Evolutionary conservation across 345 rosid genomes (phyloP).

Genomic region (Garcia nutans): DNA sequence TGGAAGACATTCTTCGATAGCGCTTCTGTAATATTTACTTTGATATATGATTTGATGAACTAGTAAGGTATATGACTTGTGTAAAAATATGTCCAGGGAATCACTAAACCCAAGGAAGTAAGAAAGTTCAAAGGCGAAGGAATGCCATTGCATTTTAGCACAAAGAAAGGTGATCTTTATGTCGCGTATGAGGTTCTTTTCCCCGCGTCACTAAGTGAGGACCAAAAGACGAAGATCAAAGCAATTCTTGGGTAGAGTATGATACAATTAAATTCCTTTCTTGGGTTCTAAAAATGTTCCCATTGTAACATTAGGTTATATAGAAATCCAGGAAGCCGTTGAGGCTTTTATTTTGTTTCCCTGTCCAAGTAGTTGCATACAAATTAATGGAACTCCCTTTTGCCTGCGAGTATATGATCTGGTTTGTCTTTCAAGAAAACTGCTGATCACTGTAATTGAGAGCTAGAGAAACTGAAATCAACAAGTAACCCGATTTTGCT

Average conservation of each 20-base stretch:
- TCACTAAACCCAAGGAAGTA: conserved; percentile 92
- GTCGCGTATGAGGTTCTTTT: conserved; percentile 88
- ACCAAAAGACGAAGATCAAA: conserved; percentile 80
- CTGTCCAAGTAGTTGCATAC: neutral
- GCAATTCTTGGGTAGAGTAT: conserved; percentile 56
- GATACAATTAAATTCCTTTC: conserved; percentile 1
- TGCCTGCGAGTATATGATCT: neutral
- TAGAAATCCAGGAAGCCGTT: neutral
- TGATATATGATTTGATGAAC: neutral
- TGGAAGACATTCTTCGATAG: neutral
- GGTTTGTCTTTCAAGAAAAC: neutral
- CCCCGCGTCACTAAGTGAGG: conserved; percentile 72
- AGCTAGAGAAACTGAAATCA: neutral
- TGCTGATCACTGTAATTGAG: neutral
- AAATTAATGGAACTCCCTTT: conserved; percentile 4
- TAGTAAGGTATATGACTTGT: neutral
- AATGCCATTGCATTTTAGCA: conserved; percentile 86
- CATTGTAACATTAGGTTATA: conserved; percentile 13
- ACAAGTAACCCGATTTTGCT: neutral
- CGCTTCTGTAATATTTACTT: neutral
- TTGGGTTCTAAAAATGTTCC: conserved; percentile 1
- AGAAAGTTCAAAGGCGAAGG: conserved; percentile 93
- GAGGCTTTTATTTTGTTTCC: conserved; percentile 4
- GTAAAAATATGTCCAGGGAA: conserved; percentile 49
- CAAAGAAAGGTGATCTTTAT: conserved; percentile 84